Evolutionary conservation across 2,329 filamentous ascomycete genomes (phyloP), one percentile per base, ranked within the genome.

Genomic region (Pseudogymnoascus sp.): DNA sequence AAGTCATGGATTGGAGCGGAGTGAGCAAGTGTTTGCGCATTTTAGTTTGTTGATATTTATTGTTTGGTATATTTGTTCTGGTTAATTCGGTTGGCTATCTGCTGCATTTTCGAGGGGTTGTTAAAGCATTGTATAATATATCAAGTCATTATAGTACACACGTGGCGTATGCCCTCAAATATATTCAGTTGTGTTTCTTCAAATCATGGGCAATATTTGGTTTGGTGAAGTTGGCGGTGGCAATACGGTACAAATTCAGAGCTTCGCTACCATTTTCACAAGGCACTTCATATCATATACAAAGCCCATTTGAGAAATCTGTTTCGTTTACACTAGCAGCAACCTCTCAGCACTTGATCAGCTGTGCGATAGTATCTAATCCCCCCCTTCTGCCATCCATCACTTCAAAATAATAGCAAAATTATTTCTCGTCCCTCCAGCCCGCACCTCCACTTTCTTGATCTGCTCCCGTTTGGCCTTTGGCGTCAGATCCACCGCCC

Each of bases 361-460:
- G 50, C 50, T 56, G 50, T 56, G 50, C 50, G 50, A 11, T 56
- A 56, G 50, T 56, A 56, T 56, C 18, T 16, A 47, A 61, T 63
- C 33, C 33, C 25, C 25, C 44, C 14, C 61, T 6, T 25, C 28
- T 25, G 14, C 12, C 12, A 35, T 28, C 18, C 40, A 37, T 70
- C 68, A 75, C 59, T 76, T 78, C 65, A 96, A 74, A 14, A 91
- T 82, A 69, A 97, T 86, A 12, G 89, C 86, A 74, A 97, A 99
- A 72, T 99, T 97, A 76, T 99, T 99, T 73, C 92, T 85, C 23
- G 80, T 83, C 62, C 80, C 78, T 10, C 92, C 92, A 21, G 90
- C 82, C 65, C 90, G 87, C 42, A 96, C 74, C 73, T 94, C 88
- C 65, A 84, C 82, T 76, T 97, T 97, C 65, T 80, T 80, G 71